Base-by-base conservation (phyloP, 371 early-diverging fungal species). In the Globomyces sp. region DNA sequence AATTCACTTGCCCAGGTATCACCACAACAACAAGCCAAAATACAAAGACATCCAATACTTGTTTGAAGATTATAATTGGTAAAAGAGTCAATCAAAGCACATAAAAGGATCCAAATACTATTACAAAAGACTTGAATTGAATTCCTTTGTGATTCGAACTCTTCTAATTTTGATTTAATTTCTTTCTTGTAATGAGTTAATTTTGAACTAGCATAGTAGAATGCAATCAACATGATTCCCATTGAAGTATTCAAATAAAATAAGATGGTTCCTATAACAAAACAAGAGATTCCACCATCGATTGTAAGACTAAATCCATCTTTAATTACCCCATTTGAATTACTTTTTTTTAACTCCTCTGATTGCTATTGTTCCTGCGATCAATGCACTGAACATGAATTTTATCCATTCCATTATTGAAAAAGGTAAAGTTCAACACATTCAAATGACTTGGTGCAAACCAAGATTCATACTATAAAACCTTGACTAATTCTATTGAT, bases 171-270 rank as follows among this genome's bases (percentile, higher is more conserved):
- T 41, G 41, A 46, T 37, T 60, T 60, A 6, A 60, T 9, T 13
- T 60, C 43, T 37, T 60, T 46, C 8, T 60, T 60, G 34, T 48
- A 60, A 60, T 60, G 61, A 6, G 61, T 60, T 9, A 60, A 37
- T 60, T 49, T 60, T 5, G 61, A 60, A 4, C 40, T 36, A 40
- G 50, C 36, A 9, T 42, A 60, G 45, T 60, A 60, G 41, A 60
- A 60, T 13, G 41, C 46, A 60, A 60, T 60, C 61, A 60, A 37
- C 61, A 60, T 10, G 36, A 46, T 48, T 60, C 61, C 61, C 34
- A n/a, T 42, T 45, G 61, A 6, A 13, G 61, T 40, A 39, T 60
- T 41, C 6, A 60, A 44, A 9, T 40, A 13, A 24, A 48, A 60
- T 37, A 60, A 36, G 11, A 34, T 46, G 37, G 37, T 42, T 37